Percentiles rank a stretch among this genome's conserved stretches.
phyloP scores from a whole-genome alignment of 176 grass and related monocot species.

The Zea luxurians region DNA sequence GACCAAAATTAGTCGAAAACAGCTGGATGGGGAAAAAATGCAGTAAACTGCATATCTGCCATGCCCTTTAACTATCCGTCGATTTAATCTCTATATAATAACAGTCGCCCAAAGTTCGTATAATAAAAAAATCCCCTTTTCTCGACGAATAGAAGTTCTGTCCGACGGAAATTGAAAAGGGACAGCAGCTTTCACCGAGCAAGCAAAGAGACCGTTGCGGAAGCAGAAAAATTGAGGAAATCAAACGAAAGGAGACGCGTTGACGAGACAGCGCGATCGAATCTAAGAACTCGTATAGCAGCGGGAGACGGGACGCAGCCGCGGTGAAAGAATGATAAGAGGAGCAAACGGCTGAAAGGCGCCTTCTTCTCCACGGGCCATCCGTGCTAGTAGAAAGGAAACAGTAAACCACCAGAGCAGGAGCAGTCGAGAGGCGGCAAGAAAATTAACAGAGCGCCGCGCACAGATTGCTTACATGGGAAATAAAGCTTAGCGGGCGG shows the following conservation, averaged over 20 bases:
- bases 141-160: not conserved
- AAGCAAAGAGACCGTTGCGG: not conserved
- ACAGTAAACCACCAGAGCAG: not conserved
- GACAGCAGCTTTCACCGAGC: not conserved
- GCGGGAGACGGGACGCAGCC: not conserved
- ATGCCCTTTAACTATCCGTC: not conserved
- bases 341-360: conserved; percentile 8
- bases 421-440: not conserved
- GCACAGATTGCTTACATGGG: conserved; percentile 53
- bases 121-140: not conserved
- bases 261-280: conserved; percentile 17
- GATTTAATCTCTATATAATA: not conserved
- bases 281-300: not conserved
- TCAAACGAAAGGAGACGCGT: not conserved
- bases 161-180: not conserved
- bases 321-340: no score
- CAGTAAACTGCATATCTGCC: not conserved
- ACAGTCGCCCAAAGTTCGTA: not conserved
- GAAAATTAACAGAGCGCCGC: not conserved
- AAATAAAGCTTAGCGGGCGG: conserved; percentile 88
- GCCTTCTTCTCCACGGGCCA: no score
- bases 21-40: not conserved
- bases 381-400: not conserved
- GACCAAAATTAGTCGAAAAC: not conserved
- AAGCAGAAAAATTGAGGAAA: not conserved